Evolutionary conservation across 1,284 basidiomycete genomes (phyloP), one percentile per base, ranked within the genome.

Genomic region (Cutaneotrichosporon arboriforme): DNA sequence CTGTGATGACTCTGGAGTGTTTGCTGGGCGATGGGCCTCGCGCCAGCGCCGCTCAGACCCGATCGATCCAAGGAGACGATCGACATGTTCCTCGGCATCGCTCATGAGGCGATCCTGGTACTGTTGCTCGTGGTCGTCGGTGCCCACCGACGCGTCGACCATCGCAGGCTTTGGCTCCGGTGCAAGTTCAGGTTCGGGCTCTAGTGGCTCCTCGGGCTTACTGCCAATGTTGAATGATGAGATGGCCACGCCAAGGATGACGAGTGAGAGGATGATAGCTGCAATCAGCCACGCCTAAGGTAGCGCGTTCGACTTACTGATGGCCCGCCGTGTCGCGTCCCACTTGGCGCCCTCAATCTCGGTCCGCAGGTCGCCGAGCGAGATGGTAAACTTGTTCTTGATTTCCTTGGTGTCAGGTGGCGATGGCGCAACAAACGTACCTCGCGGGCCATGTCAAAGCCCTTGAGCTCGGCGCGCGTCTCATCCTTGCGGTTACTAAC

Each of bases 401-500:
- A 93, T 77, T 73, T 90, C 88, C 89, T 90, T n/a, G 5, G 39
- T 38, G 36, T 15, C 36, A 38, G 20, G 39, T 20, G 18, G 14
- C 21, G 14, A 18, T 5, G n/a, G n/a, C n/a, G 10, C 34, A 40
- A 43, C 9, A 15, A 39, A 66, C 77, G 38, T 37, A 90, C 93
- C 81, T 97, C 92, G 52, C 96, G 89, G 31, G 81, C 79, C 55
- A 97, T 87, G 65, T 94, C 92, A 64, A 87, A 84, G 41, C 81
- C 81, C 76, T 96, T 97, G 62, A 89, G 74, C 54, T 96, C 91
- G 13, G 85, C 81, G 68, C 86, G 88, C n/a, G 86, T 83, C 71
- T 98, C 96, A 62, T 87, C 88, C 77, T 94, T 97, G 55, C 93
- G 81, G 60, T 85, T 91, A 69, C 96, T 92, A 64, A 97, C 81